Conservation (phyloP, 352 stramenopile species). For the Phytophthora multivora region DNA sequence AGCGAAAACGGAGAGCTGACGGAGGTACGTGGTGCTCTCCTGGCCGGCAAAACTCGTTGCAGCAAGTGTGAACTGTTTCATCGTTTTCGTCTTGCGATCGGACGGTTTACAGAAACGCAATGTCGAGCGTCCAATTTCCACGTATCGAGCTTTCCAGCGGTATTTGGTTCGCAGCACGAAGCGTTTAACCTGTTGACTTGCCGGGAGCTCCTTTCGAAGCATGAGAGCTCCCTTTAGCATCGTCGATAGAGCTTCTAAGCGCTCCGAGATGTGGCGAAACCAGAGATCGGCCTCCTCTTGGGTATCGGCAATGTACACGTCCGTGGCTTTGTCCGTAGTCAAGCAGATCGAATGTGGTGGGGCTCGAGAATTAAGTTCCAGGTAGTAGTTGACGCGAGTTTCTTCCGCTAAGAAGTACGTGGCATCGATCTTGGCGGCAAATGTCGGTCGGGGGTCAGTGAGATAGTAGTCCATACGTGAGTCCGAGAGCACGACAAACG, state of each 20-base stretch:
- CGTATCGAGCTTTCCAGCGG: constrained; percentile 57
- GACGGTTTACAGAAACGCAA: constrained; percentile 58
- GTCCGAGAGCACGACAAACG: constrained; percentile 78
- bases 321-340: constrained; percentile 59
- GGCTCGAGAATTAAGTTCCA: constrained; percentile 65
- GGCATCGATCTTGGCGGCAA: constrained; percentile 59
- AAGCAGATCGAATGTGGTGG: constrained; percentile 65
- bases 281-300: constrained; percentile 52
- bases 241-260: constrained; percentile 50
- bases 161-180: constrained; percentile 67
- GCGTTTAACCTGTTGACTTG: constrained; percentile 57
- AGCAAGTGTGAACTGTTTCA: constrained; percentile 77
- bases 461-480: constrained; percentile 80
- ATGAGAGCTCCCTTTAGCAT: constrained; percentile 58
- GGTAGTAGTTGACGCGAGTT: constrained; percentile 60
- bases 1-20: constrained; percentile 35
- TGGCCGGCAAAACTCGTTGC: constrained; percentile 57
- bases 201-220: constrained; percentile 56
- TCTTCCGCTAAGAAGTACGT: constrained; percentile 51
- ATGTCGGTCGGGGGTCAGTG: constrained; percentile 61
- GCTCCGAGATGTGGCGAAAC: constrained; percentile 53
- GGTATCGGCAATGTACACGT: constrained; percentile 66
- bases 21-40: constrained; percentile 61
- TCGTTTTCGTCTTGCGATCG: constrained; percentile 46
- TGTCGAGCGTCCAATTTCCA: constrained; percentile 62